Conservation (phyloP, 768 basidiomycete genomes). For the Tulasnella sp. region DNA sequence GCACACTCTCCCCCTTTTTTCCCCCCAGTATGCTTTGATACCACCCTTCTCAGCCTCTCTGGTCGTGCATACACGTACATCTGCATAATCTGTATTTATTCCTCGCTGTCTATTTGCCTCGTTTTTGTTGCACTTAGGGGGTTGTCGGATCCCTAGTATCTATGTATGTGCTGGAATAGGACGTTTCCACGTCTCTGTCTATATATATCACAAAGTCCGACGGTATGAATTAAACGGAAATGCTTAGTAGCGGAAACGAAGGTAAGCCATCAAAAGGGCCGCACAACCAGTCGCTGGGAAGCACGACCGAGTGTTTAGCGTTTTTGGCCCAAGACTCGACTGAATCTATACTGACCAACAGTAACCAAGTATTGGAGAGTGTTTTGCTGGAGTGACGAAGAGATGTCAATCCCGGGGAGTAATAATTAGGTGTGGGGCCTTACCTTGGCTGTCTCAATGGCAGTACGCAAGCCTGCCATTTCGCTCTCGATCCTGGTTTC, state of each 20-base stretch:
- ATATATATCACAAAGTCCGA: background rate
- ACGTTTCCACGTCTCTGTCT: background rate
- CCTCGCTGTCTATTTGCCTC: background rate
- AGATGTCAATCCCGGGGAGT: background rate
- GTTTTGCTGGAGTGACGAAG: slow-evolving; percentile 27
- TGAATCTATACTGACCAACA: slow-evolving; percentile 55
- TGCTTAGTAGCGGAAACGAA: slow-evolving; percentile 50
- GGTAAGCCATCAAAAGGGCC: slow-evolving; percentile 80
- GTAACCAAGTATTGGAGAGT: slow-evolving; percentile 85
- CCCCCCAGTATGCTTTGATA: no score
- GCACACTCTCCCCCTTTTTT: background rate
- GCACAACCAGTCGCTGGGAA: slow-evolving; percentile 74
- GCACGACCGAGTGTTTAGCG: background rate
- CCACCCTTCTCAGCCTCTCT: background rate
- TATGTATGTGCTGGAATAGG: background rate
- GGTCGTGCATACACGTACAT: background rate
- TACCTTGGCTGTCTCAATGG: slow-evolving; percentile 82
- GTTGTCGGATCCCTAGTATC: background rate
- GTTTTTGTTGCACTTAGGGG: background rate
- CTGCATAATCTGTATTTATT: slow-evolving; percentile 13
- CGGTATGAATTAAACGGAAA: background rate
- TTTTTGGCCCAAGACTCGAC: background rate
- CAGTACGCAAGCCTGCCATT: slow-evolving; percentile 78
- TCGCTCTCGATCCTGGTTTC: slow-evolving; percentile 96
- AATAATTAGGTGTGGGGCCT: slow-evolving; percentile 25